Evolutionary conservation across 805 yeast species (phyloP).

Genomic region (Suhomyces tanzawaensis): DNA sequence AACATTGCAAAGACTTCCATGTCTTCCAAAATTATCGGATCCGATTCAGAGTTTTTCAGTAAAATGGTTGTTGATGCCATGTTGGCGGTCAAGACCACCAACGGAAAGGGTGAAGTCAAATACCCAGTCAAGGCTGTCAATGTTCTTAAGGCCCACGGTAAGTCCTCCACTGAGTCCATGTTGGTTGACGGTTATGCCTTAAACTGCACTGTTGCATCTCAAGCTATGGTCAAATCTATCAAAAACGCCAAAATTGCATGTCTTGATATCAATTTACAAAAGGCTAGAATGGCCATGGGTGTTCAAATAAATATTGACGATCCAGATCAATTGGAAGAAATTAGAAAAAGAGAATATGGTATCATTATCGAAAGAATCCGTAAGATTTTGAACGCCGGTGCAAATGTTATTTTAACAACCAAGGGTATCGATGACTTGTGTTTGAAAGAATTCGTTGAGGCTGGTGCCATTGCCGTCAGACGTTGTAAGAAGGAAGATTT

Average conservation of each 20-base stretch:
- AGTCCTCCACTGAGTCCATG: slow-evolving; percentile 81
- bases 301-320: slow-evolving; percentile 95
- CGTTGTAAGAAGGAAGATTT: slow-evolving; percentile 96
- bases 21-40: slow-evolving; percentile 94
- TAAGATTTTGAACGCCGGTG: slow-evolving; percentile 82
- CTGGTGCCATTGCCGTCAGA: slow-evolving; percentile 92
- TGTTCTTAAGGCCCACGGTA: slow-evolving; percentile 94
- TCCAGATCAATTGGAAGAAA: slow-evolving; percentile 94
- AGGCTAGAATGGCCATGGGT: slow-evolving; percentile 97
- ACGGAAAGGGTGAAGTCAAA: slow-evolving; percentile 80
- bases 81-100: slow-evolving; percentile 89
- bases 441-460: slow-evolving; percentile 85
- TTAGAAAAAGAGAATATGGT: slow-evolving; percentile 84
- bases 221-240: slow-evolving; percentile 84
- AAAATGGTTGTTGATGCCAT: slow-evolving; percentile 92
- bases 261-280: slow-evolving; percentile 88
- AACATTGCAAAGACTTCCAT: slow-evolving; percentile 95
- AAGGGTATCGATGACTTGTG: slow-evolving; percentile 95
- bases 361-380: slow-evolving; percentile 79
- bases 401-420: slow-evolving; percentile 88
- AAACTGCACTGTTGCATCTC: slow-evolving; percentile 95
- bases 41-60: slow-evolving; percentile 88
- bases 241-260: slow-evolving; percentile 78
- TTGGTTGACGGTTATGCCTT: slow-evolving; percentile 92
- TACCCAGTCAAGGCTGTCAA: slow-evolving; percentile 98